These are phyloP conservation scores for Strobilomyces echinocephalus DNA, from an alignment of 768 basidiomycete genomes.

Conservation along the genomic window DNA sequence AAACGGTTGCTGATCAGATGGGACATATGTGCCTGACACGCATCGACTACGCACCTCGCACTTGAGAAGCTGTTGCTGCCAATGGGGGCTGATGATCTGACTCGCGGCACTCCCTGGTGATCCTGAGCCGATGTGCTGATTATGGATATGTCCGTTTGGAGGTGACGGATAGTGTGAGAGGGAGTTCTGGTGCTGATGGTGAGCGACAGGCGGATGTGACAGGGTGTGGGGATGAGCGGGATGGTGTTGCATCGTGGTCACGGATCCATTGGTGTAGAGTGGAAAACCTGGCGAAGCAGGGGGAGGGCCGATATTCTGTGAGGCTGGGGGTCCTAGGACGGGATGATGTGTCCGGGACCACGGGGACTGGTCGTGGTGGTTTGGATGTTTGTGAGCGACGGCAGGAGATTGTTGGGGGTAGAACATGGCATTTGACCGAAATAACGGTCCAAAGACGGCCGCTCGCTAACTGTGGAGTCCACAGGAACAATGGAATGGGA, in stretches of 20 bases:
- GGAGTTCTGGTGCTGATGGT: constrained; percentile 79
- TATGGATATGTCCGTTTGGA: constrained; percentile 61
- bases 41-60: constrained; percentile 68
- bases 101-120: constrained; percentile 52
- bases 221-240: constrained; percentile 51
- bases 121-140: constrained; percentile 53
- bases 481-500: constrained; percentile 9
- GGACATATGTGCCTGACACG: constrained; percentile 14
- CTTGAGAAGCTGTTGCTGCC: constrained; percentile 92
- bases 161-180: constrained; percentile 75
- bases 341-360: constrained; percentile 64
- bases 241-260: constrained; percentile 59
- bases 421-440: constrained; percentile 59
- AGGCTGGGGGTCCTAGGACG: constrained; percentile 43
- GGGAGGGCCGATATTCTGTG: constrained; percentile 50
- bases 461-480: constrained; percentile 4
- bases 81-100: constrained; percentile 74
- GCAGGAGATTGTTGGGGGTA: constrained; percentile 82
- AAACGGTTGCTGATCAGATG: constrained; percentile 16
- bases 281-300: constrained; percentile 73
- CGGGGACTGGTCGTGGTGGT: constrained; percentile 69
- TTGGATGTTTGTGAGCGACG: constrained; percentile 70
- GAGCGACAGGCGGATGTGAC: constrained; percentile 47
- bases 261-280: constrained; percentile 66
- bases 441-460: constrained; percentile 3